Base-by-base conservation (phyloP, 306 rosid genomes). In the Begonia masoniana region DNA sequence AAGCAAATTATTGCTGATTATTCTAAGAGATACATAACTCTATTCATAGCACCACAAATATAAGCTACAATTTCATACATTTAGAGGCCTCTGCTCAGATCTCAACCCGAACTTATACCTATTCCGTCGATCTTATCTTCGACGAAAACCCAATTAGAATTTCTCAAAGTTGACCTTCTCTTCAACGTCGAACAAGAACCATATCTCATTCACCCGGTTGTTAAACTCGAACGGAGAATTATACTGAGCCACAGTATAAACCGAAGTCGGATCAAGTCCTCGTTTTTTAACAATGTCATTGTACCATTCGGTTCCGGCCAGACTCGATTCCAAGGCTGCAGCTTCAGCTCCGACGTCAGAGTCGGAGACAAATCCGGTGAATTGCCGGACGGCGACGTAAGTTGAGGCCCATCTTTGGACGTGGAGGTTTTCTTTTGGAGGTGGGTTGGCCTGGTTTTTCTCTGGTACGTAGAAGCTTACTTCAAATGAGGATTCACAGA, bases 391-490 rank as follows among this genome's bases (percentile, higher is more conserved):
- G 10, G 93, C 97, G 1, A 60, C 86, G 35, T 74, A 65, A 10
- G 74, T 79, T 0, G 77, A 5, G 13, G 74, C 68, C 93, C 93
- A 79, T 63, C 73, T 77, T 43, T 82, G 95, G 50, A 72, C 57
- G 24, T 77, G 75, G 43, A 88, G 80, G 26, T 77, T 95, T 57
- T 77, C 58, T 2, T 92, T 85, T 1, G 84, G 76, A 19, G 97
- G 78, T 47, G 97, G 97, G 53, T 88, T 55, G 50, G 77, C 83
- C 57, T 84, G 84, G 82, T 81, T 88, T 72, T 52, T 55, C 60
- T 75, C 79, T 2, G 95, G 93, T 4, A 88, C 88, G 58, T 47
- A 84, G 73, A 88, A 84, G 74, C 95, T 84, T 12, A 88, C 95
- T 3, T 72, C 78, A 57, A 88, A 75, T 14, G 95, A 74, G 19